Percentiles rank a stretch among this genome's conserved stretches.
Evolutionary conservation across 768 basidiomycete species (phyloP).

Genomic region (Saitozyma podzolica): DNA sequence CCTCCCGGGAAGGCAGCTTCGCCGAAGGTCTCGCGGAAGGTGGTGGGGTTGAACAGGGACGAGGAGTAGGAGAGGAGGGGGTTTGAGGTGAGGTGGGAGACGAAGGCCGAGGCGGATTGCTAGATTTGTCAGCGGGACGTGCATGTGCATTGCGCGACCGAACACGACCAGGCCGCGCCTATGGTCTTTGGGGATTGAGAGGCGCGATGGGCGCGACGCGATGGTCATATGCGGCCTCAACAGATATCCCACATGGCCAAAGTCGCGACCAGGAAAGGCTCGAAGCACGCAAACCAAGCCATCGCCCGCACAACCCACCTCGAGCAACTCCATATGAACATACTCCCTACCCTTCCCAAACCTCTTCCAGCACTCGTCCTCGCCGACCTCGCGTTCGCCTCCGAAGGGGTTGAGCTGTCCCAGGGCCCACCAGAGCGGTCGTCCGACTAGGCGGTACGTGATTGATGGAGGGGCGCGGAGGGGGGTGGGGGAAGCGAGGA

Average conservation of each 20-base stretch:
- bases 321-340: constrained; percentile 47
- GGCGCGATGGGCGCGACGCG: no score
- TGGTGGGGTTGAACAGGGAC: constrained; percentile 23
- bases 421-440: constrained; percentile 52
- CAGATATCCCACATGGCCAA: no score
- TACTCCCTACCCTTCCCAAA: constrained; percentile 40
- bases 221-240: no score
- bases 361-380: constrained; percentile 42
- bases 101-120: constrained; percentile 41
- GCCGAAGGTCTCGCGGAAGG: constrained; percentile 29
- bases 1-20: constrained; percentile 26
- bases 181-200: no score
- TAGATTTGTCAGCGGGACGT: constrained; percentile 13
- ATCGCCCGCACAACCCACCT: constrained; percentile 35
- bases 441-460: constrained; percentile 40
- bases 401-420: constrained; percentile 49
- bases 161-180: no score
- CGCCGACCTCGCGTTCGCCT: constrained; percentile 28
- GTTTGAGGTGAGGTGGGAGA: constrained; percentile 21
- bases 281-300: no score
- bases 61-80: constrained; percentile 38
- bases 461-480: constrained; percentile 37
- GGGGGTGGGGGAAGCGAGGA: constrained; percentile 38
- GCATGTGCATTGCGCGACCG: no score
- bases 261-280: not conserved